Evolutionary conservation across 2,329 filamentous ascomycete species (phyloP).

Genomic region (Ophiocordyceps robertsii): DNA sequence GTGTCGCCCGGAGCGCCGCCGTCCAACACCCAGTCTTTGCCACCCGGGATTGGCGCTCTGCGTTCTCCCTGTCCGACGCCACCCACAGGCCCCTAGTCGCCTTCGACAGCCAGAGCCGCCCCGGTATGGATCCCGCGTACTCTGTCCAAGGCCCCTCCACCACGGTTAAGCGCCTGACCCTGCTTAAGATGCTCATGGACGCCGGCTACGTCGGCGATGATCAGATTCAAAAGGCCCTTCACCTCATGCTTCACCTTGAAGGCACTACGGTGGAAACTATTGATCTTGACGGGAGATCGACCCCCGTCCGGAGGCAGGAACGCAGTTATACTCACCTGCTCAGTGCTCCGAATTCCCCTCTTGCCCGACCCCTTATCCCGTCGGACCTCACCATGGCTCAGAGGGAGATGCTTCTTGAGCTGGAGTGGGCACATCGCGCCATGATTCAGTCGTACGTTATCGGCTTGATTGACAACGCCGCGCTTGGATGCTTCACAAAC

Average conservation of each 20-base stretch:
- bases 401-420: slow-evolving; percentile 54
- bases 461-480: slow-evolving; percentile 45
- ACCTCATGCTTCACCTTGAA: slow-evolving; percentile 21
- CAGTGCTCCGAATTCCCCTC: background rate
- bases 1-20: slow-evolving; percentile 30
- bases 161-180: slow-evolving; percentile 16
- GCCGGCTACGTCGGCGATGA: slow-evolving; percentile 16
- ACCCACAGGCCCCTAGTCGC: slow-evolving; percentile 4
- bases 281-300: slow-evolving; percentile 18
- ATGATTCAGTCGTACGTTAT: slow-evolving; percentile 56
- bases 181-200: slow-evolving; percentile 23
- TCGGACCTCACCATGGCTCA: slow-evolving; percentile 46
- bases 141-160: slow-evolving; percentile 7
- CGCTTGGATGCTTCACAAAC: slow-evolving; percentile 30
- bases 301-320: too few relatives aligned
- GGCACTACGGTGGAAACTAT: slow-evolving; percentile 13
- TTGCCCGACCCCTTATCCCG: slow-evolving; percentile 30
- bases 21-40: slow-evolving; percentile 21
- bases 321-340: background rate
- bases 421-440: slow-evolving; percentile 54
- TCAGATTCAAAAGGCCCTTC: slow-evolving; percentile 19
- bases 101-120: background rate
- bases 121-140: background rate
- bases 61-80: background rate
- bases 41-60: slow-evolving; percentile 12